Evolutionary conservation across 1,284 basidiomycete genomes (phyloP), one percentile per base, ranked within the genome.

Genomic region (Ganoderma boninense): DNA sequence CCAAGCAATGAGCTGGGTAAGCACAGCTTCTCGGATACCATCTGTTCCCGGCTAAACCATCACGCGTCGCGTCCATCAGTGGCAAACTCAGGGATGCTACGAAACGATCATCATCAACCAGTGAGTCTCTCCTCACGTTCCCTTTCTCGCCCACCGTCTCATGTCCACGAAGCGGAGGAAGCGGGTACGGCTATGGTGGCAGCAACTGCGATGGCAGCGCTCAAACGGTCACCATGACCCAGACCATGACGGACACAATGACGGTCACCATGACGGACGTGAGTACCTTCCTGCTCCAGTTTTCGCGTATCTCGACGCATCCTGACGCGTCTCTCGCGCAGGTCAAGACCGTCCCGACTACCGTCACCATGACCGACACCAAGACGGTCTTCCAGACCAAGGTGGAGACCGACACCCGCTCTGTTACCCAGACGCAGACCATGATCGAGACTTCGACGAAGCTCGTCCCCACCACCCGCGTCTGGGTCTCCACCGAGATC

Each of bases 401-500:
- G 68, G 71, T 76, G 54, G 68, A 64, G 76, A 80, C 78, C 40
- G 78, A 80, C 49, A 62, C 76, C 59, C 64, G 83, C 71, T 75
- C 77, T 5, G 72, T 81, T 69, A 86, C 83, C n/a, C 72, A 76
- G 70, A 87, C 87, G 20, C 77, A 76, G 73, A 87, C 86, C n/a
- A 78, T 85, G 67, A 75, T 86, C 71, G 81, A 85, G 77, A 91
- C 90, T 4, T 88, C 87, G 16, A 83, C 87, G 35, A 79, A 87
- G 78, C 79, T 87, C 42, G 82, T 88, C 44, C 89, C 89, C 62
- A 91, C 90, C 43, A 91, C 90, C 23, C 84, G 85, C 61, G 84
- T 90, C 60, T 91, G 86, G 85, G 84, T 90, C 26, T 91, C 90
- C 14, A 92, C 90, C 26, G 86, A 91, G 79, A 82, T 87, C 77